Evolutionary conservation across 148 eudicot species (phyloP).

Genomic region (Talinum fruticosum): DNA sequence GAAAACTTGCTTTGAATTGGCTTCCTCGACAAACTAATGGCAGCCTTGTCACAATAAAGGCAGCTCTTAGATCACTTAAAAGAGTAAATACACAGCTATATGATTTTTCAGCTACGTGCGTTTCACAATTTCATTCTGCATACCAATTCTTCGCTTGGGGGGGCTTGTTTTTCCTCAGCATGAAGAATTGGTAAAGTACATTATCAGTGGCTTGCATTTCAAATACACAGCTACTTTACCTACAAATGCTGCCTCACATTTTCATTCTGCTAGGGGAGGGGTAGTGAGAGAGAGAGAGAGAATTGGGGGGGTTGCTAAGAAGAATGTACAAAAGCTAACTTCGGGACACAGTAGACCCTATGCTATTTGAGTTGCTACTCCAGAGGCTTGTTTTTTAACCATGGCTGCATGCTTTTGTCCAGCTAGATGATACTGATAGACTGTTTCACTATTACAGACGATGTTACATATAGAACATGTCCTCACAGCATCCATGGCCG

Average conservation of each 20-base stretch:
- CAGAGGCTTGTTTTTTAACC: conserved; percentile 15
- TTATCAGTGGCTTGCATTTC: too few species aligned
- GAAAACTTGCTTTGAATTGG: not conserved
- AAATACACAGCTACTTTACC: too few species aligned
- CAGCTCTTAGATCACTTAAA: not conserved
- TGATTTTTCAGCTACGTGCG: not conserved
- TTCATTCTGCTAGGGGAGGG: not conserved
- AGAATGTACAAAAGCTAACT: not conserved
- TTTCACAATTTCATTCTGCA: not conserved
- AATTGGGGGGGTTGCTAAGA: not conserved
- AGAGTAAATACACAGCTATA: not conserved
- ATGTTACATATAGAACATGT: conserved; percentile 47
- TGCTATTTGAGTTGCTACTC: not conserved
- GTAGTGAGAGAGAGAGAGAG: not conserved
- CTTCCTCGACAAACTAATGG: not conserved
- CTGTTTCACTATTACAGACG: conserved; percentile 54
- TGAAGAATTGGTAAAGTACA: too few species aligned
- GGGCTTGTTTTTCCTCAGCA: too few species aligned
- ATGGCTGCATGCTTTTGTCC: conserved; percentile 54
- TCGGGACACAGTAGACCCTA: not conserved
- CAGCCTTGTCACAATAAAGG: not conserved
- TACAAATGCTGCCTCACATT: too few species aligned
- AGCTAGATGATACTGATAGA: conserved; percentile 39
- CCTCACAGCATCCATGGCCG: conserved; percentile 31
- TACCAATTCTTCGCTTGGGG: not conserved